These are phyloP conservation scores for Heimioporus sp. DNA, from an alignment of 768 basidiomycete genomes.

Conservation along the genomic window DNA sequence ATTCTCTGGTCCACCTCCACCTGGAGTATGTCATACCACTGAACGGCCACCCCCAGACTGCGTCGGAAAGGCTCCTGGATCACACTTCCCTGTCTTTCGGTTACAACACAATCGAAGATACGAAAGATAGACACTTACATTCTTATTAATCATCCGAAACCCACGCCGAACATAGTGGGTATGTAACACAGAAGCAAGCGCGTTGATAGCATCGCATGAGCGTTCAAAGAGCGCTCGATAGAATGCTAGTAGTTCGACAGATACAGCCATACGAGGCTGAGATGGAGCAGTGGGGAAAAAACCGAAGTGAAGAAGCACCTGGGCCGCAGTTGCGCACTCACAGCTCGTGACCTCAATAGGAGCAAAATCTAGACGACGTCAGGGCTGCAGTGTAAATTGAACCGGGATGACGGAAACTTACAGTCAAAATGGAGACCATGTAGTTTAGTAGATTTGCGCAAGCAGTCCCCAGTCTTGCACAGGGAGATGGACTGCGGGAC, in stretches of 20 bases:
- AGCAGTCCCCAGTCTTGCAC: no score
- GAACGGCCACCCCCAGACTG: constrained; percentile 25
- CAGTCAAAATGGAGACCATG: no score
- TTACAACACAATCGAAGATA: no score
- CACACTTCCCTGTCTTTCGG: no score
- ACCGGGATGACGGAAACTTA: no score
- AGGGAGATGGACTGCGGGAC: no score
- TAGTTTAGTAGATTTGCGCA: no score
- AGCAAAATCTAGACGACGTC: no score
- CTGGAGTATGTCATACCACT: constrained; percentile 29
- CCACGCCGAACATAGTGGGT: constrained; percentile 7
- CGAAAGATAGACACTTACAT: no score
- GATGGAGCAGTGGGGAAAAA: constrained; percentile 31
- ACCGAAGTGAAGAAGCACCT: constrained; percentile 29
- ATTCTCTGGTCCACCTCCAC: constrained; percentile 8
- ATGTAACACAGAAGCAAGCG: background rate
- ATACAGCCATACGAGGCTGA: constrained; percentile 21
- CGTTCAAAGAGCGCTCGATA: constrained; percentile 34
- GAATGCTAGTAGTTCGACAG: constrained; percentile 32
- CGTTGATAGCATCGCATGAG: constrained; percentile 31
- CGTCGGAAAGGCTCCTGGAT: constrained; percentile 25
- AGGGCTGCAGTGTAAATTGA: no score
- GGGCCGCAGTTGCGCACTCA: background rate
- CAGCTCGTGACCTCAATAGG: no score
- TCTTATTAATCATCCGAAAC: background rate